These are phyloP conservation scores for Lepidopterella palustris DNA, from an alignment of 495 filamentous ascomycete species.

Conservation along the genomic window DNA sequence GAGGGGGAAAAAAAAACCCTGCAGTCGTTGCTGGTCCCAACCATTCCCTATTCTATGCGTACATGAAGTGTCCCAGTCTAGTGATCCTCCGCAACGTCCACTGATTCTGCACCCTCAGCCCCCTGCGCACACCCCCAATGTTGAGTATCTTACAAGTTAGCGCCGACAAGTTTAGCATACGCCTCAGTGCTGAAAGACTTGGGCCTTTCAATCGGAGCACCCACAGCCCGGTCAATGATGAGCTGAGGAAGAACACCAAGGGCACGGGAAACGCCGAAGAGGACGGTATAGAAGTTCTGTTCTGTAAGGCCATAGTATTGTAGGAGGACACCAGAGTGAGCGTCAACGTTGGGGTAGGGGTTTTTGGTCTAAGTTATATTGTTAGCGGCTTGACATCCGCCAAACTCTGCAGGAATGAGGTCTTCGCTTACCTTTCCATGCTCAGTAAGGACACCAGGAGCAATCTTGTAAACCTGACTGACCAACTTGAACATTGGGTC, in stretches of 20 bases:
- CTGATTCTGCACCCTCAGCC: background rate
- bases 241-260: slow-evolving; percentile 97
- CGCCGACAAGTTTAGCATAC: slow-evolving; percentile 87
- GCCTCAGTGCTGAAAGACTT: slow-evolving; percentile 97
- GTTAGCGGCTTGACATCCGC: slow-evolving; percentile 56
- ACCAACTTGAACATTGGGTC: slow-evolving; percentile 99
- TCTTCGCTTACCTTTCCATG: slow-evolving; percentile 94
- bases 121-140: background rate
- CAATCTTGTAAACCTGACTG: slow-evolving; percentile 99
- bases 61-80: slow-evolving; percentile 15
- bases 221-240: slow-evolving; percentile 98
- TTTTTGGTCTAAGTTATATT: slow-evolving; percentile 30
- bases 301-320: slow-evolving; percentile 99
- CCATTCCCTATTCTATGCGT: slow-evolving; percentile 25
- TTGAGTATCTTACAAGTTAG: slow-evolving; percentile 64
- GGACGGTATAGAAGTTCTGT: slow-evolving; percentile 98
- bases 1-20: background rate
- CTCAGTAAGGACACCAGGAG: slow-evolving; percentile 92
- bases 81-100: background rate
- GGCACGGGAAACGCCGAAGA: slow-evolving; percentile 96
- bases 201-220: slow-evolving; percentile 76
- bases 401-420: slow-evolving; percentile 74
- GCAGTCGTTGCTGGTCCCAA: background rate
- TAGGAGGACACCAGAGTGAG: slow-evolving; percentile 93
- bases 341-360: slow-evolving; percentile 37